Evolutionary conservation across 495 filamentous ascomycete species (phyloP), one percentile per base, ranked within the genome.

Genomic region (Podospora tetraspora): DNA sequence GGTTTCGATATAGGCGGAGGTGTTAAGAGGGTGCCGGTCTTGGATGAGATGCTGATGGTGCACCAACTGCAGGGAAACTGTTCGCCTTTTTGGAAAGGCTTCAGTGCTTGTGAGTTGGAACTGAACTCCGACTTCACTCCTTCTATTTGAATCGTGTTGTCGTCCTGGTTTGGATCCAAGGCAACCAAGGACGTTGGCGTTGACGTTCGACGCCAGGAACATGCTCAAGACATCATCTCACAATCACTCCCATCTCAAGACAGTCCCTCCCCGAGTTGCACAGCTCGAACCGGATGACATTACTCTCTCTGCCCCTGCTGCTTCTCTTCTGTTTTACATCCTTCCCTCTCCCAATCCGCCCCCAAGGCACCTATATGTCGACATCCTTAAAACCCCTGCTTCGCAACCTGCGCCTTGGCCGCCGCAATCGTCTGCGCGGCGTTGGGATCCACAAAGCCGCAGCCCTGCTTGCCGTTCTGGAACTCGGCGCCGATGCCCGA

Each of bases 401-500:
- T 74, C 64, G 57, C 66, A 58, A 83, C 80, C 71, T 83, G 79
- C 16, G 75, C 77, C 73, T 81, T 27, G 1, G 80, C 80, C 23
- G 77, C 77, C 1, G 75, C 74, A 64, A 81, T 78, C 22, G 79
- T 80, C n/a, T 75, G 74, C 7, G 64, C 73, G 13, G 79, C 73
- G 63, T 81, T 83, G 30, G 79, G 79, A 66, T 83, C 80, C 61
- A 76, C 76, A 63, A 82, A 81, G 59, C 69, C 67, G 66, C 80
- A 81, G 63, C 79, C 80, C 21, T 71, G 70, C 77, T 82, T 82
- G 27, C 80, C 80, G 59, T 74, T 75, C 73, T 82, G 79, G 64
- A 78, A 72, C 24, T 71, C 67, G 3, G 79, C 80, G 43, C 78
- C 80, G 67, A 75, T 79, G 61, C 76, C 80, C 57, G 78, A 80